Base-by-base conservation (phyloP, 1,139 yeast species). In the Blastobotrys ciferrii region DNA sequence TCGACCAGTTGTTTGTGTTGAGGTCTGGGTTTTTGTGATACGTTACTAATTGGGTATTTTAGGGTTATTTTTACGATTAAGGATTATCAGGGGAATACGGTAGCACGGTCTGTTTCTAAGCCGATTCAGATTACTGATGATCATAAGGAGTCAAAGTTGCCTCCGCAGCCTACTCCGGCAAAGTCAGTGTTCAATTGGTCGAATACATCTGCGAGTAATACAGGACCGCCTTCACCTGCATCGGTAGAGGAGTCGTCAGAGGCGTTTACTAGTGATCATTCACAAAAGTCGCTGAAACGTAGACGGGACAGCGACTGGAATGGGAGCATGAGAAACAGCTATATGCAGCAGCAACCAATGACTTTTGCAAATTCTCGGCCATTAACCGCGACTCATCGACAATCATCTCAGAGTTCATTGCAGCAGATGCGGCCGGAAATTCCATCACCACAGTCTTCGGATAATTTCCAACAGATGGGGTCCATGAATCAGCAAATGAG, bases 51-150 rank as follows among this genome's bases (percentile, higher is more conserved):
- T 12, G 14, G 4, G 5, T 15, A 6, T 31, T 36, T 36, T 36
- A 76, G 77, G 58, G 72, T 91, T 35, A 71, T 89, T 41, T 81
- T 89, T 58, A 81, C 88, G 3, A 65, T 89, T 41, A 82, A 80
- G 53, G 81, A 91, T 64, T 63, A 72, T 49, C 63, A 70, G 9
- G 85, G 82, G 36, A 71, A 73, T 23, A 74, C 88, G 4, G 76
- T 91, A 19, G 97, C 92, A 11, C 84, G 83, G 60, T 80, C 82
- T 35, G 66, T 84, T 6, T 78, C 95, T 0, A 73, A 82, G 5
- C 80, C 89, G 1, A 87, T 92, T 28, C 82, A 87, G 80, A 89
- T 91, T 48, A 89, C 94, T 81, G 98, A 92, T 67, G 84, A 95
- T 64, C 94, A 92, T 74, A 84, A 85, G 69, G 78, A 77, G 35